Conservation (phyloP, 148 eudicot genomes). For the Fallopia convolvulus region DNA sequence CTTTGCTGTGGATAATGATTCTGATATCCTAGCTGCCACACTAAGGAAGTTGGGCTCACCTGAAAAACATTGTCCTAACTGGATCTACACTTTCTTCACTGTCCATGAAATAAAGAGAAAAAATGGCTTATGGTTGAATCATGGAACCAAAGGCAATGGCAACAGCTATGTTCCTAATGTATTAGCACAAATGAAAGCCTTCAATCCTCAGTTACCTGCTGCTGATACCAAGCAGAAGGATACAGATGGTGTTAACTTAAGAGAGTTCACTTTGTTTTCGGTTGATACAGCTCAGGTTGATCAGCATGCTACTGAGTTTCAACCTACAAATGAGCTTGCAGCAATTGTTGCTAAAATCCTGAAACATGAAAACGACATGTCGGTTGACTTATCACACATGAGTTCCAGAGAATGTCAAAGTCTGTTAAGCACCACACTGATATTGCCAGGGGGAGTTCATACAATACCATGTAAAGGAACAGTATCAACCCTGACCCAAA, state of each 20-base stretch:
- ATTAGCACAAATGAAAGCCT: slow-evolving; percentile 75
- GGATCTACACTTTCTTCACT: slow-evolving; percentile 71
- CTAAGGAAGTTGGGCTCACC: slow-evolving; percentile 37
- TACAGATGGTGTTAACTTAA: slow-evolving; percentile 17
- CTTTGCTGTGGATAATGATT: slow-evolving; percentile 52
- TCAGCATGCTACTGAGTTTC: slow-evolving; percentile 34
- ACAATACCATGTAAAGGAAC: slow-evolving; percentile 67
- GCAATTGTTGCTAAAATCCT: slow-evolving; percentile 53
- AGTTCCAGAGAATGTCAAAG: slow-evolving; percentile 6
- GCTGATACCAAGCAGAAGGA: slow-evolving; percentile 16
- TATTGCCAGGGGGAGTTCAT: slow-evolving; percentile 82
- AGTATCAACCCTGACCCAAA: slow-evolving; percentile 58
- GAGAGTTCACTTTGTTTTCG: slow-evolving; percentile 60
- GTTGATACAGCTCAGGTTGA: slow-evolving; percentile 32
- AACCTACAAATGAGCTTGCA: slow-evolving; percentile 66
- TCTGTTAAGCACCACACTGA: slow-evolving; percentile 36
- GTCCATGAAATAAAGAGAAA: slow-evolving; percentile 67
- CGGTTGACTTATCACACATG: neutral
- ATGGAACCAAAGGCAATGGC: slow-evolving; percentile 18
- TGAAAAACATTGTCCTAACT: slow-evolving; percentile 28
- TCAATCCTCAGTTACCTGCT: slow-evolving; percentile 26
- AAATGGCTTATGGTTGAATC: slow-evolving; percentile 52
- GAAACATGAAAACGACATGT: neutral
- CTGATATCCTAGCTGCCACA: slow-evolving; percentile 67
- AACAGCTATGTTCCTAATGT: slow-evolving; percentile 49